Evolutionary conservation across 139 green algal species (phyloP), one percentile per base, ranked within the genome.

Genomic region (Tetratostichococcus sp.): DNA sequence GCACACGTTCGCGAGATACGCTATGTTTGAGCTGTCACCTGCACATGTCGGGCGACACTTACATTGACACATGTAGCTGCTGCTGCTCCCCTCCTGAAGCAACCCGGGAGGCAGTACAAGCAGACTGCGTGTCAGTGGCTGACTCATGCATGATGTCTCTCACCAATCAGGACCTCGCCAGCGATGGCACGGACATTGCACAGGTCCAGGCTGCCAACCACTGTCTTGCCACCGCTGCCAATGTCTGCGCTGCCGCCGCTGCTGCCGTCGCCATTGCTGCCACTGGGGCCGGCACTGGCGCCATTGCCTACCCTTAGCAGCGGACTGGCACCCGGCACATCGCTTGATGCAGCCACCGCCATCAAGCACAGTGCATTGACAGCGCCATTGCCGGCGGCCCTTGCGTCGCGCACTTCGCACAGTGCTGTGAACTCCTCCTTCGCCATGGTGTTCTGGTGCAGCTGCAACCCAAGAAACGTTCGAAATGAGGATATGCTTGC

Each of bases 1-100:
- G 57, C 82, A 88, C 19, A 89, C 80, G 70, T 89, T 89, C 16
- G 80, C 85, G 1, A 89, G 77, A 62, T 89, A 89, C 1, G 82
- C 82, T 4, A 83, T 75, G 35, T 80, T 80, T 19, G 23, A 71
- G 39, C 72, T 79, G 67, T 75, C 35, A 0, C 77, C 78, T 83
- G 78, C 67, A n/a, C n/a, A n/a, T n/a, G n/a, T n/a, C n/a, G n/a
- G n/a, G n/a, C n/a, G n/a, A n/a, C n/a, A n/a, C n/a, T n/a, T n/a
- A n/a, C n/a, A n/a, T n/a, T n/a, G n/a, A n/a, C n/a, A n/a, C n/a
- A n/a, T n/a, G n/a, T n/a, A n/a, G n/a, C n/a, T n/a, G n/a, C n/a
- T n/a, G n/a, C n/a, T n/a, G n/a, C n/a, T n/a, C n/a, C n/a, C n/a
- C n/a, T n/a, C n/a, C n/a, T n/a, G n/a, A n/a, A n/a, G n/a, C n/a